A percentile compares a stretch with the other conserved stretches of the same genome.
These are phyloP conservation scores for Lachnellula hyalina DNA, from an alignment of 2,329 filamentous ascomycete species.

Conservation along the genomic window DNA sequence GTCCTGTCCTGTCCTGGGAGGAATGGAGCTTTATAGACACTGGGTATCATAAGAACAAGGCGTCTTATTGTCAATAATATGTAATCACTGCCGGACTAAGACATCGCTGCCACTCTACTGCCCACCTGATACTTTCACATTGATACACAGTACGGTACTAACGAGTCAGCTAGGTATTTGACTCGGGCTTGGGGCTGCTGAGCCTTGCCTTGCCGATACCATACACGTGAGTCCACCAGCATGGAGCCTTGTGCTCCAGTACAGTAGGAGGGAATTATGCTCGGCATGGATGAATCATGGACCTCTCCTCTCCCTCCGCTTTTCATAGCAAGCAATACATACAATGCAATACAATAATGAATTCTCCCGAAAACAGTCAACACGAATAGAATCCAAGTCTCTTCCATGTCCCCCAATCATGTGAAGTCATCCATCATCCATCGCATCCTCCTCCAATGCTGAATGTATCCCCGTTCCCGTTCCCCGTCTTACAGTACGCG, in stretches of 20 bases:
- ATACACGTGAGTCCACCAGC: not conserved
- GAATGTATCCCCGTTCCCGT: not conserved
- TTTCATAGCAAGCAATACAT: no score
- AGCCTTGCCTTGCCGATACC: not conserved
- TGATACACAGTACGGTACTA: no score
- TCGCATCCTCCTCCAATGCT: not conserved
- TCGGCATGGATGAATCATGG: no score
- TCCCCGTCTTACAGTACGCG: not conserved
- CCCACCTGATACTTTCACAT: not conserved
- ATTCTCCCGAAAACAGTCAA: no score
- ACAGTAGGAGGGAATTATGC: no score
- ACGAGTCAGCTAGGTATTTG: no score
- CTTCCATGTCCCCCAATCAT: not conserved
- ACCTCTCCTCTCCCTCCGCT: no score
- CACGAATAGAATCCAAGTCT: not conserved
- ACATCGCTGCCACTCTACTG: not conserved
- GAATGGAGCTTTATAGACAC: no score
- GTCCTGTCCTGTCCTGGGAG: no score
- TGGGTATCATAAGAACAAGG: no score
- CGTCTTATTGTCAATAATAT: no score
- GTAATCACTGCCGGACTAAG: slow-evolving; percentile 6
- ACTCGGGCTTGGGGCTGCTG: not conserved
- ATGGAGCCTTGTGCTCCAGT: not conserved
- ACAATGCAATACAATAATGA: no score
- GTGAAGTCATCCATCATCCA: not conserved